Evolutionary conservation across 1,139 yeast genomes (phyloP), one percentile per base, ranked within the genome.

Genomic region (Pichia terricola): DNA sequence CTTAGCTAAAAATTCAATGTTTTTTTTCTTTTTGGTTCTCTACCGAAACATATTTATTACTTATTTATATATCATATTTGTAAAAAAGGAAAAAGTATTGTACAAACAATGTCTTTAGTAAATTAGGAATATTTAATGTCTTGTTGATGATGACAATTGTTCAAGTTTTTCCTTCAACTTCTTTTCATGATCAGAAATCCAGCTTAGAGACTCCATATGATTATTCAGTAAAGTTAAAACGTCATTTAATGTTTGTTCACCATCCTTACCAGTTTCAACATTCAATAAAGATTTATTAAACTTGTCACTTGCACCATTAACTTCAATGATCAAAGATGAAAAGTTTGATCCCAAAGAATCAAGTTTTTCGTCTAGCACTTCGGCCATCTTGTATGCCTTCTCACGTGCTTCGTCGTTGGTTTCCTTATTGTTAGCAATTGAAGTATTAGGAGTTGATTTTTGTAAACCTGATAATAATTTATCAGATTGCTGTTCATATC

Each of bases 301-400:
- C 3, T 83, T 81, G 50, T 82, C 86, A 53, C 95, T 85, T 5
- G 88, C 91, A 34, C 79, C 79, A 63, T 94, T 91, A 52, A 91
- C 84, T 62, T 91, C 97, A 39, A 75, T 74, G 42, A 91, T 86
- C 54, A 91, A 73, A 0, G 89, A 75, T 5, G 83, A 66, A 54
- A 91, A 73, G 57, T 85, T 86, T 38, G 77, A 72, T 16, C 94
- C 94, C 60, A 91, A 69, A 25, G 73, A 67, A 53, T 84, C 94
- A 51, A 91, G 68, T 60, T 84, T 84, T 55, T 82, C 91, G 59
- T 87, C 95, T 52, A 91, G 69, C 44, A 79, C 69, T 59, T 89
- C 95, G 0, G 98, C 97, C 37, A 88, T 75, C 52, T 78, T 80
- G 61, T 89, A 91, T 0, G 96, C 95, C 58, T 83, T 84, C 58